phyloP scores from a whole-genome alignment of 805 yeast genomes.

The Ogataea ramenticola region DNA sequence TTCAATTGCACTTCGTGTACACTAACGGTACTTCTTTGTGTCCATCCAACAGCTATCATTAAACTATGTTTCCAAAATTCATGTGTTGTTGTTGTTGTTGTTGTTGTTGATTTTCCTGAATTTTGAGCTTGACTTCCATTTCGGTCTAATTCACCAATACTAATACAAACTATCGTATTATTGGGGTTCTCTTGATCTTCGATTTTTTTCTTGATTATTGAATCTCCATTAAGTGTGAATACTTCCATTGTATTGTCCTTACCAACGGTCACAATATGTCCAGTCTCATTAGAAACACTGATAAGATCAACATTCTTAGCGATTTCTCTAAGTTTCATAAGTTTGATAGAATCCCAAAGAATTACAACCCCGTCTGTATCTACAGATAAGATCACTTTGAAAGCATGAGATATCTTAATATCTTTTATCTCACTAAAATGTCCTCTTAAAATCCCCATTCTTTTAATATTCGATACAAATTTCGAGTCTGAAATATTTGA shows the following conservation, averaged over 20 bases:
- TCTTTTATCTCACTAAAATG: constrained; percentile 42
- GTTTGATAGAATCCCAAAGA: constrained; percentile 59
- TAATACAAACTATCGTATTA: constrained; percentile 7
- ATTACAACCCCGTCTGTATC: constrained; percentile 49
- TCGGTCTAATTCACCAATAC: constrained; percentile 13
- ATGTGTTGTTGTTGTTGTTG: constrained; percentile 23
- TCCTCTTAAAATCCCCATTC: constrained; percentile 39
- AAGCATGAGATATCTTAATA: constrained; percentile 44
- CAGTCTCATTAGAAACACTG: constrained; percentile 48
- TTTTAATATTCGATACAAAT: constrained; percentile 2
- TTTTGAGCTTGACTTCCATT: no score
- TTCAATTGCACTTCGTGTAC: constrained; percentile 23
- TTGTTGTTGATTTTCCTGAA: no score
- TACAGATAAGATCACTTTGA: constrained; percentile 45
- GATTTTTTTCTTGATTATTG: constrained; percentile 21
- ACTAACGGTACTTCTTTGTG: constrained; percentile 4
- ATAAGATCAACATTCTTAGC: constrained; percentile 19
- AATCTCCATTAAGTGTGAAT: constrained; percentile 49
- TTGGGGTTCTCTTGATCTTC: not conserved
- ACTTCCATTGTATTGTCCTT: constrained; percentile 22
- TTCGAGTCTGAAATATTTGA: not conserved
- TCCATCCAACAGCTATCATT: constrained; percentile 30
- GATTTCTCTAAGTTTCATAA: constrained; percentile 38
- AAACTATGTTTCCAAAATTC: constrained; percentile 31
- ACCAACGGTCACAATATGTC: constrained; percentile 38